Evolutionary conservation across 371 early-diverging fungal species (phyloP), one percentile per base, ranked within the genome.

Genomic region (Dentiscutata heterogama): DNA sequence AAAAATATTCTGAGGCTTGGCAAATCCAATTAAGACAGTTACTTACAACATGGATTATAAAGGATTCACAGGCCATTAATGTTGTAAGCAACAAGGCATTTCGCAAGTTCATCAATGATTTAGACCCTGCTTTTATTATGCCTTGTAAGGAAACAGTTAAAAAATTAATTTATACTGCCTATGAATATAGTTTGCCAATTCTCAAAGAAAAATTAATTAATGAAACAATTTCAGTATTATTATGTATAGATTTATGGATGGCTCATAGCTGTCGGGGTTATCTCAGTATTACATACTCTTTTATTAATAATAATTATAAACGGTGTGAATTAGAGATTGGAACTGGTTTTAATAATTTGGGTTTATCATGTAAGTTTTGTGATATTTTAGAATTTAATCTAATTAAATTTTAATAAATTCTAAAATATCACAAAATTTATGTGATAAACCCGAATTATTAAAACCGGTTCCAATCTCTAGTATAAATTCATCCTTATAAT

Each of bases 211-310:
- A 60, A 25, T 25, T 60, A 25, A 18, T n/a, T 60, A 60, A n/a
- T 25, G 25, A 60, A 60, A 8, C n/a, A n/a, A n/a, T n/a, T n/a
- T n/a, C n/a, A n/a, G n/a, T n/a, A n/a, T n/a, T n/a, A n/a, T n/a
- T n/a, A 60, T n/a, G 60, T n/a, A 71, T 25, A 1, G 71, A 71
- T 25, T 25, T 71, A 53, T 51, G 71, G 71, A 71, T 16, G 2
- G 71, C 53, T 3, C 46, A 50, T 7, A 50, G 22, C 46, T 6
- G 13, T 10, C 1, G 18, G 8, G 72, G 18, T 22, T 75, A 39
- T 75, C 10, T 75, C 22, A 16, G 39, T 35, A 22, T 60, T 13
- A 75, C 7, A 22, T 31, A 2, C 14, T 3, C 35, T 0, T 74
- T 8, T 4, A n/a, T 74, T 42, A 20, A 35, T 42, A 22, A 35